Conservation (phyloP, 768 basidiomycete species). For the Mycena galopus region DNA sequence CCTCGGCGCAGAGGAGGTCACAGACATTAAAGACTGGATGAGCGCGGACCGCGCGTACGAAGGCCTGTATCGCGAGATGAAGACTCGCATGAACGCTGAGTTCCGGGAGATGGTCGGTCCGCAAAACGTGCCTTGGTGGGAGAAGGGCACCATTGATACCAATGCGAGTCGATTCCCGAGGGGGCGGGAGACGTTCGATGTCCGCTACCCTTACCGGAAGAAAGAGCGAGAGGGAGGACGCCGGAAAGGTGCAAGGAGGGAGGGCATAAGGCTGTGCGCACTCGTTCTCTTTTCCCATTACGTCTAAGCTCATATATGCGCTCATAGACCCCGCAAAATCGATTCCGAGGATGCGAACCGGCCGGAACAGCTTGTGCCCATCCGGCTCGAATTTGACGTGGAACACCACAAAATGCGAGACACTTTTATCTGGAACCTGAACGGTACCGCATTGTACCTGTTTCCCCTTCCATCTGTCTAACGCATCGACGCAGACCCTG, state of each 20-base stretch:
- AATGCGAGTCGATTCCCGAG: conserved; percentile 54
- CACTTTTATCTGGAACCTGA: conserved; percentile 97
- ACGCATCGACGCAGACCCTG: conserved; percentile 69
- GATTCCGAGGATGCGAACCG: conserved; percentile 67
- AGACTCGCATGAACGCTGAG: conserved; percentile 68
- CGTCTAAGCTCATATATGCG: conserved; percentile 26
- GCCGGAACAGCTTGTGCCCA: conserved; percentile 90
- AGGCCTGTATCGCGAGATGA: conserved; percentile 59
- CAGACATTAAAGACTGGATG: conserved; percentile 73
- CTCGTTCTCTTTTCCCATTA: conserved; percentile 17
- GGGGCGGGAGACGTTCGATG: conserved; percentile 65
- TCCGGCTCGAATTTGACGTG: conserved; percentile 96
- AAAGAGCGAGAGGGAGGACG: conserved; percentile 56
- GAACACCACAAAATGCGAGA: conserved; percentile 95
- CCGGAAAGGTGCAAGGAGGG: conserved; percentile 65
- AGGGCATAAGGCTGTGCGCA: conserved; percentile 84
- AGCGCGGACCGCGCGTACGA: conserved; percentile 72
- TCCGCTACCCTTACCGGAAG: conserved; percentile 55
- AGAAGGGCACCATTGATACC: conserved; percentile 62
- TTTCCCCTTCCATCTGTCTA: background rate
- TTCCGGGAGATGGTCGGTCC: conserved; percentile 58
- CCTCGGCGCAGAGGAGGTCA: conserved; percentile 66
- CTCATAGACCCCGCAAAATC: conserved; percentile 67
- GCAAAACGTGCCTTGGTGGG: conserved; percentile 69
- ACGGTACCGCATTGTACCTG: conserved; percentile 68